A percentile compares a stretch with the other conserved stretches of the same genome.
phyloP scores from a whole-genome alignment of 1,139 yeast species.

The Blastobotrys aristatus region DNA sequence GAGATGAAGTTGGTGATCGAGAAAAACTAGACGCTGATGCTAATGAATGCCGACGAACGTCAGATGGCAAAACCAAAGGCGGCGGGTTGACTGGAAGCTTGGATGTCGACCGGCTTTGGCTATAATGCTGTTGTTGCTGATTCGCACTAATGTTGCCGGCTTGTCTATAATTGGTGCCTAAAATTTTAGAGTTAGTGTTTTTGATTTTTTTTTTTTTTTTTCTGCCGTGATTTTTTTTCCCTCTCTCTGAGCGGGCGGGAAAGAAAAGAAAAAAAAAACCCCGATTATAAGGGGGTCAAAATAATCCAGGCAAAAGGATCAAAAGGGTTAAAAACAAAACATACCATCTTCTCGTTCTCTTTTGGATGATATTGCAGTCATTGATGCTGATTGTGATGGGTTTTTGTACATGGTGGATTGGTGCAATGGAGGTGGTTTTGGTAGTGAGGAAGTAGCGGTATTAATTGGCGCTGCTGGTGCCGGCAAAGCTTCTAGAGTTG shows the following conservation, averaged over 20 bases:
- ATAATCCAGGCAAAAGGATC: too few relatives aligned
- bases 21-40: constrained; percentile 17
- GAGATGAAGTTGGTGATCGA: constrained; percentile 10
- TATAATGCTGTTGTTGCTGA: not conserved
- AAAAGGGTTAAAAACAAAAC: too few relatives aligned
- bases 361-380: constrained; percentile 4
- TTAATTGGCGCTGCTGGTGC: not conserved
- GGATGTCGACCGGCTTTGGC: too few relatives aligned
- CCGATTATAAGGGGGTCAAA: too few relatives aligned
- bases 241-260: too few relatives aligned
- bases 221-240: too few relatives aligned
- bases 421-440: not conserved
- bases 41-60: constrained; percentile 26
- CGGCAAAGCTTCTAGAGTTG: constrained; percentile 9
- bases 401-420: not conserved
- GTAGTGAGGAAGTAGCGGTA: too few relatives aligned
- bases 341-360: constrained; percentile 8
- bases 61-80: constrained; percentile 31
- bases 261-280: too few relatives aligned
- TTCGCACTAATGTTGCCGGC: constrained; percentile 4
- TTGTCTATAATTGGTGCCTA: not conserved
- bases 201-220: not conserved
- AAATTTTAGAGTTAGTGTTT: not conserved
- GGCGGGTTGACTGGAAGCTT: constrained; percentile 20
- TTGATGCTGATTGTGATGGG: constrained; percentile 3